Base-by-base conservation (phyloP, 495 filamentous ascomycete genomes). In the Aspergillus haitiensis region DNA sequence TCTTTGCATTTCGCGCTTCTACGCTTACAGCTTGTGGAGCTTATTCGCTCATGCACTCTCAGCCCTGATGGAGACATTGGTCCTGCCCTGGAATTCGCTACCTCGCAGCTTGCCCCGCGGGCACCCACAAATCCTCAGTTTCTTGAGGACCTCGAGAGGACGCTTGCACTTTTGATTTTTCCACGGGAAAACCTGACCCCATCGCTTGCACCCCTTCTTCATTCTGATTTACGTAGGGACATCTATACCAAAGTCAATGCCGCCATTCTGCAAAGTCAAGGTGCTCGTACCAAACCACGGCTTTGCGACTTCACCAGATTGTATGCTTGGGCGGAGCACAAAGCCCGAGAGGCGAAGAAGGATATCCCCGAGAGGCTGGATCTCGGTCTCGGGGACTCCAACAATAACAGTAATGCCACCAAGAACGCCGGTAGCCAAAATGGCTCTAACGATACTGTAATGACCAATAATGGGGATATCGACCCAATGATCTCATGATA, bases 121-220 rank as follows among this genome's bases (percentile, higher is more conserved):
- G 94, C 93, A 1, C 85, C 92, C 5, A 88, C 84, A 16, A 92
- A 93, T 60, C 83, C 81, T 16, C 82, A 87, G 37, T 98, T 96
- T 64, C 79, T 96, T 7, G 84, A 89, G 58, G 92, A 96, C 62
- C 82, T 99, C 16, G 94, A 99, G 72, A 83, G 86, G 61, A 97
- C 94, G 0, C 96, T 99, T 84, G 87, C 91, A 2, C 85, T 98
- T 45, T 77, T 98, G 40, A 90, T 97, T 58, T 96, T 96, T 67
- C 88, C 90, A 5, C 81, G 83, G 31, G 86, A 91, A 56, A 89
- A 84, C 53, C 81, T 98, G 18, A 80, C 86, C 34, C 88, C 92
- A 0, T 84, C 89, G 46, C 81, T 97, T 32, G 84, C 86, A 12
- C 82, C 82, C 16, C 79, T 98, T 39, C 78, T 98, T 31, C 81